Conservation (phyloP, 2,329 filamentous ascomycete genomes). For the Xylariaceae sp. region DNA sequence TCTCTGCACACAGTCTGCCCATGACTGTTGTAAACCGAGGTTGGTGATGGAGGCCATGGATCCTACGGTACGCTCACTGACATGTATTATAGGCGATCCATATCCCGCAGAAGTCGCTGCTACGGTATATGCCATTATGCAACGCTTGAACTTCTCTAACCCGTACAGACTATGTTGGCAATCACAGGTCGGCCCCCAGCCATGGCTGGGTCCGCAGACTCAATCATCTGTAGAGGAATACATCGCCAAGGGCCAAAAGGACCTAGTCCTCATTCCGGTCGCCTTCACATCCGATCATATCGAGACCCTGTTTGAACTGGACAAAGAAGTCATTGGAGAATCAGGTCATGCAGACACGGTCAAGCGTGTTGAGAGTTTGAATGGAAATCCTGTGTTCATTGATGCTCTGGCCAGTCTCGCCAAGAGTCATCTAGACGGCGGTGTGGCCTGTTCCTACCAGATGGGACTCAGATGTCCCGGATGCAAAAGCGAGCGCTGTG, state of each 20-base stretch:
- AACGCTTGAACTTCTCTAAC: conserved; percentile 81
- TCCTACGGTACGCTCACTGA: conserved; percentile 26
- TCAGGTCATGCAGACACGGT: conserved; percentile 74
- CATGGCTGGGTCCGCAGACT: conserved; percentile 95
- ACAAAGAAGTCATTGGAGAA: conserved; percentile 92
- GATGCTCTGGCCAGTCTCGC: conserved; percentile 84
- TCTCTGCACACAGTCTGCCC: conserved; percentile 92
- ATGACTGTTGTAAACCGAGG: conserved; percentile 97
- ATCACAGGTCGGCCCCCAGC: conserved; percentile 91
- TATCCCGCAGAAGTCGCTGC: conserved; percentile 95
- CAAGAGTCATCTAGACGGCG: conserved; percentile 71
- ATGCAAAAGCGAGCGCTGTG: conserved; percentile 85
- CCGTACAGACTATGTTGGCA: conserved; percentile 96
- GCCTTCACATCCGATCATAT: conserved; percentile 99
- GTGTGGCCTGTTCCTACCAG: conserved; percentile 69
- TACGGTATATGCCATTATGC: conserved; percentile 96
- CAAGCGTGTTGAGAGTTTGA: conserved; percentile 88
- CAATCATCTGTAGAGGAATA: conserved; percentile 84
- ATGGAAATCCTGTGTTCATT: conserved; percentile 89
- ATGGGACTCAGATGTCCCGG: conserved; percentile 91
- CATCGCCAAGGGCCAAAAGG: conserved; percentile 85
- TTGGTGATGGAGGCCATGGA: conserved; percentile 34
- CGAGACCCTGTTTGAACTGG: conserved; percentile 91
- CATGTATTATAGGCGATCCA: conserved; percentile 64
- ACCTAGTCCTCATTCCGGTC: conserved; percentile 88